Conservation (phyloP, 495 filamentous ascomycete genomes). For the Penicillium cataractarum region DNA sequence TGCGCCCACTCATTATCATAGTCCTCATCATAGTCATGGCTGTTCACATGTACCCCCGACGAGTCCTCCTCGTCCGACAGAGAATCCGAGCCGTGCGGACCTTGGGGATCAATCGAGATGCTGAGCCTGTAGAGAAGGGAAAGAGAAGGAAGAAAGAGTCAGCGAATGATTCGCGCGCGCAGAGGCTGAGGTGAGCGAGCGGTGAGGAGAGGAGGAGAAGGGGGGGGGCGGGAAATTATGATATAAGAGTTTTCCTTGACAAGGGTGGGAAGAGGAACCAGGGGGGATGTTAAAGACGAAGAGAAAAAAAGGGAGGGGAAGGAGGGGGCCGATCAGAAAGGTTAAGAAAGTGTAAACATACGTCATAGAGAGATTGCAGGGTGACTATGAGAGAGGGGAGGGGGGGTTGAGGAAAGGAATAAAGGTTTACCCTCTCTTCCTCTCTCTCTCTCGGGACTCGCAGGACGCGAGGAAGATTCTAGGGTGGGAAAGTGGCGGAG, state of each 20-base stretch:
- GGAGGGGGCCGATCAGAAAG: slow-evolving; percentile 11
- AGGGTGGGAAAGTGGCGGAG: slow-evolving; percentile 9
- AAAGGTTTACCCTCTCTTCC: slow-evolving; percentile 11
- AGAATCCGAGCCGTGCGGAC: slow-evolving; percentile 48
- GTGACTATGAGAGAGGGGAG: slow-evolving; percentile 7
- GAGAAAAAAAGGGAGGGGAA: slow-evolving; percentile 9
- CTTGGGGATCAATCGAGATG: slow-evolving; percentile 51
- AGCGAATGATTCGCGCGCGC: slow-evolving; percentile 42
- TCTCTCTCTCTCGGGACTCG: slow-evolving; percentile 16
- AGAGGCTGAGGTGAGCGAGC: slow-evolving; percentile 22
- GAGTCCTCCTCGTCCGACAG: slow-evolving; percentile 58
- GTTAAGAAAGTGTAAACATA: slow-evolving; percentile 27
- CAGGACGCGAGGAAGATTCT: slow-evolving; percentile 21
- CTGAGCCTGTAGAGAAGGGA: slow-evolving; percentile 43
- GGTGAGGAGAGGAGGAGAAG: neutral
- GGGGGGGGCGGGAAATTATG: neutral
- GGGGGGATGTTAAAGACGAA: neutral
- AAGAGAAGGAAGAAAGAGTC: slow-evolving; percentile 12
- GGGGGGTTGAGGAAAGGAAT: neutral
- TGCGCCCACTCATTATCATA: slow-evolving; percentile 56
- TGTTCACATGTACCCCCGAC: slow-evolving; percentile 55
- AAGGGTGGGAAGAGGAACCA: slow-evolving; percentile 7
- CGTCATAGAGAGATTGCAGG: slow-evolving; percentile 34
- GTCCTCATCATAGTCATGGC: slow-evolving; percentile 51
- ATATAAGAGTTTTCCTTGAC: neutral